Evolutionary conservation across 257 asterid genomes (phyloP), one percentile per base, ranked within the genome.

Genomic region (Solanum okadae): DNA sequence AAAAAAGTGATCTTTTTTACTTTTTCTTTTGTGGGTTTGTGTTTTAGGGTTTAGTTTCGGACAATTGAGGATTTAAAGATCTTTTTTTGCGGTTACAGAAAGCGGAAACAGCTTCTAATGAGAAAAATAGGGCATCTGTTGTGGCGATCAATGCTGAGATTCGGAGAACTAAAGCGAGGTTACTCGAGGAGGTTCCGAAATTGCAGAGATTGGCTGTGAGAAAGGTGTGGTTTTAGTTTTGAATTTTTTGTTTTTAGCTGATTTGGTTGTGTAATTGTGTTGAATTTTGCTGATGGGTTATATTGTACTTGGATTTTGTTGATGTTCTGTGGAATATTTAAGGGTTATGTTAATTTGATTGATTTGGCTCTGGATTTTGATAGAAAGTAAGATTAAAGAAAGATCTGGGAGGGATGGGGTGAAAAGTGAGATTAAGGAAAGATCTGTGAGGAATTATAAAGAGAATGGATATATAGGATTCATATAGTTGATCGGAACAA

Each of bases 141-240:
- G 99, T 96, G 5, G 99, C 98, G 88, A 94, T 96, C 89, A 96
- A 95, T 70, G 99, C 99, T 16, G 99, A 96, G 94, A 92, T 96
- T 89, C 95, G 99, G 27, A 91, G 99, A 86, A 95, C 99, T 5
- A 96, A 96, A 92, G 98, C 98, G 14, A 93, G 92, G 87, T 93
- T 96, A 91, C 90, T 93, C 8, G 98, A 96, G 84, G 98, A 96
- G 88, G 95, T 96, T 33, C 99, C 99, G 67, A 96, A 96, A 90
- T 90, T 96, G 96, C 96, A 95, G 96, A 92, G 98, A 84, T 91
- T 96, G 88, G 98, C 99, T 89, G 93, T 94, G 46, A 96, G 94
- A 88, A 96, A 94, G 98, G 98, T 95, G 1, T 46, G 63, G 23
- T 6, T 44, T 38, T 38, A 38, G 42, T 38, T 38, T 38, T 38